Evolutionary conservation across 495 filamentous ascomycete genomes (phyloP), one percentile per base, ranked within the genome.

Genomic region (Aspergillus mulundensis): DNA sequence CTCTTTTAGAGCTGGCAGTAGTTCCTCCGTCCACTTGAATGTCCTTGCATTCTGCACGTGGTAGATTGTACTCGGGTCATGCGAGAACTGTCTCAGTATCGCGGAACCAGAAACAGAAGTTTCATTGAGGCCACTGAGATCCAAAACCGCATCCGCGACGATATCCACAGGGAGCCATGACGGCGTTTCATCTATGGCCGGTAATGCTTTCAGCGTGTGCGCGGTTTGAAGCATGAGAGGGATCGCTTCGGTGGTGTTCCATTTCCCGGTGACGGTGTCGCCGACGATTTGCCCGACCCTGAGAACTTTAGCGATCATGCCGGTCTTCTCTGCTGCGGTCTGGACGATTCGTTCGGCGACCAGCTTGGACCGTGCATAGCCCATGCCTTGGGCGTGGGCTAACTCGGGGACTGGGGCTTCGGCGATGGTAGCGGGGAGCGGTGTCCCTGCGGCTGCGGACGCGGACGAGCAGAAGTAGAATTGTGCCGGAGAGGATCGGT

Each of bases 221-320:
- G 75, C 71, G 7, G 72, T 80, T 23, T 74, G 76, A 34, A 87
- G 70, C 78, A 87, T 80, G 40, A 86, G 61, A 32, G 85, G 81
- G 64, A 84, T 85, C 7, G 83, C 84, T 62, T 88, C 85, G 0
- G 73, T 81, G 16, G 71, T 68, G 56, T 86, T 88, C 85, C 85
- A 87, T 14, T 81, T 71, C 0, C 84, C 85, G 25, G 58, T 63
- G 25, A 68, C 52, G 0, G 72, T 82, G 62, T 85, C 82, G 2
- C 80, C 85, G n/a, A 75, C 76, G 5, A 88, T 66, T 60, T 87
- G 85, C 0, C 85, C 85, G n/a, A 87, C 76, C 19, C 85, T 67
- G 15, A 84, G 56, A 5, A 85, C 73, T 48, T 57, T 69, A 28
- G 58, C 61, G 38, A 56, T 62, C 57, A 69, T 75, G 7, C 57